Evolutionary conservation across 1,284 basidiomycete species (phyloP).

Genomic region (Apiotrichum laibachii): DNA sequence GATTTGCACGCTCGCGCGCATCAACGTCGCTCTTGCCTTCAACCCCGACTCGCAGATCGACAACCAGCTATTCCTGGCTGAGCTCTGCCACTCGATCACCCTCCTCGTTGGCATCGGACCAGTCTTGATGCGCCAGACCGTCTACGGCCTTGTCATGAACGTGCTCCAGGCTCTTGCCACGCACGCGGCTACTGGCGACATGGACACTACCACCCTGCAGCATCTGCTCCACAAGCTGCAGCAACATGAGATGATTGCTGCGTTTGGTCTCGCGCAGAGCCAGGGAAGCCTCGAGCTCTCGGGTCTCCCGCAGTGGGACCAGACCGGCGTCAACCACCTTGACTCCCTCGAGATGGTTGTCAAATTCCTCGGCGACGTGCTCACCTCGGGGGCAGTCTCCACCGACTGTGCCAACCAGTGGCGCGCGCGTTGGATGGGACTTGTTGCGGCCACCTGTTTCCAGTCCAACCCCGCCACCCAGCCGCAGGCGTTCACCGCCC

Average conservation of each 20-base stretch:
- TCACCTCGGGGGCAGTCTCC: conserved; percentile 60
- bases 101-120: conserved; percentile 72
- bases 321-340: conserved; percentile 62
- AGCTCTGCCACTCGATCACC: conserved; percentile 72
- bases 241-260: conserved; percentile 59
- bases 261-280: conserved; percentile 66
- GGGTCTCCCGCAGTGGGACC: conserved; percentile 41
- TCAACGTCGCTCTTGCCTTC: conserved; percentile 69
- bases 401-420: conserved; percentile 83
- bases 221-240: conserved; percentile 63
- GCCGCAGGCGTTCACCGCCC: conserved; percentile 79
- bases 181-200: conserved; percentile 30
- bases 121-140: conserved; percentile 68
- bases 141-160: conserved; percentile 77
- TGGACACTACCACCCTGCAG: conserved; percentile 37
- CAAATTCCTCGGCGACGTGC: conserved; percentile 62
- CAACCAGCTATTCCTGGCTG: conserved; percentile 75
- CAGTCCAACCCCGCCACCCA: conserved; percentile 87
- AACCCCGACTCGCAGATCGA: conserved; percentile 63
- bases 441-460: conserved; percentile 89
- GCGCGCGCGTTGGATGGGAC: conserved; percentile 88
- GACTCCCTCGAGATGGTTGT: conserved; percentile 68
- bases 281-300: conserved; percentile 26
- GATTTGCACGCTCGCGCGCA: conserved; percentile 71
- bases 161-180: conserved; percentile 65